Conservation (phyloP, 2,329 filamentous ascomycete species). For the Daldinia sp. region DNA sequence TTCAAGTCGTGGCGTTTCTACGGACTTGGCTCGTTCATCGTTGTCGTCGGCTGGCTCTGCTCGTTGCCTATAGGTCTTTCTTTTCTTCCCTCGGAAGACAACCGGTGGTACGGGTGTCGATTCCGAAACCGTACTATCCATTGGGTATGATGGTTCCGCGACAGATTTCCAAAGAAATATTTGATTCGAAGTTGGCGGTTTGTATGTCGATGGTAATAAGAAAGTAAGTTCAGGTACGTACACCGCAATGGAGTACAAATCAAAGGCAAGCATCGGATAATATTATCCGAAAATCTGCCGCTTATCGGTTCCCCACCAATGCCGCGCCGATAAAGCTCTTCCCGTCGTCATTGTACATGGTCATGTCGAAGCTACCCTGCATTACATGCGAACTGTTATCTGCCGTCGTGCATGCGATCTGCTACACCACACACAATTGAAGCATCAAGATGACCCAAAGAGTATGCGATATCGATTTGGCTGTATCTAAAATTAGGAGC, state of each 20-base stretch:
- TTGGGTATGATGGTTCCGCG: slow-evolving; percentile 21
- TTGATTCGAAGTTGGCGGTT: not conserved
- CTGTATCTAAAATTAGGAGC: not conserved
- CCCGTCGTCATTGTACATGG: slow-evolving; percentile 18
- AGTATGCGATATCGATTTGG: slow-evolving; percentile 10
- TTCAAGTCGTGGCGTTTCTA: slow-evolving; percentile 8
- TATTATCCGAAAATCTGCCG: slow-evolving; percentile 31
- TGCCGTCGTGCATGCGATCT: slow-evolving; percentile 21
- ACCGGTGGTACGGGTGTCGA: slow-evolving; percentile 47
- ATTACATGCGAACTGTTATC: slow-evolving; percentile 14
- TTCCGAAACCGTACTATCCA: slow-evolving; percentile 40
- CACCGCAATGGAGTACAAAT: not conserved
- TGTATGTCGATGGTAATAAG: not conserved
- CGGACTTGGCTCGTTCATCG: slow-evolving; percentile 16
- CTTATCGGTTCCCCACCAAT: slow-evolving; percentile 15
- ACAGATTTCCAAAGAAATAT: not conserved
- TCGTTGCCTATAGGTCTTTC: slow-evolving; percentile 66
- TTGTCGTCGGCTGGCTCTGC: slow-evolving; percentile 45
- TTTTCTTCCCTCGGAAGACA: slow-evolving; percentile 68
- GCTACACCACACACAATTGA: not conserved
- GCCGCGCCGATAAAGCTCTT: slow-evolving; percentile 21
- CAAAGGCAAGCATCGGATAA: not conserved
- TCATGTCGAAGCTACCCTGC: slow-evolving; percentile 10
- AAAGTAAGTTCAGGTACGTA: not conserved
- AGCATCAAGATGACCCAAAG: slow-evolving; percentile 30